A percentile compares a stretch with the other conserved stretches of the same genome.
Evolutionary conservation across 805 yeast species (phyloP).

Genomic region (Candida silvatica): DNA sequence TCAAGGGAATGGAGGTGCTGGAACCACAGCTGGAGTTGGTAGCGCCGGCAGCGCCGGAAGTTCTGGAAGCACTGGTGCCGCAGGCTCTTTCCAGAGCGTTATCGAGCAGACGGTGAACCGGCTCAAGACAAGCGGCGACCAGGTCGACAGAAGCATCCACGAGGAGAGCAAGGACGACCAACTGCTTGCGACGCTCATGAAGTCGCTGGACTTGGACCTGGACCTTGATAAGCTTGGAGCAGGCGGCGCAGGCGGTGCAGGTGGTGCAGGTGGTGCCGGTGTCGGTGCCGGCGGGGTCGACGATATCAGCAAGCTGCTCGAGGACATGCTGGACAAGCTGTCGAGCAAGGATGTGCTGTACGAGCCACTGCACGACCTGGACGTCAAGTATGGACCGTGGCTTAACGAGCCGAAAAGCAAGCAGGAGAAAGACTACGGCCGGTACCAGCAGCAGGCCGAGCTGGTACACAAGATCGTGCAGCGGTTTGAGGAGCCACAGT

Average conservation of each 20-base stretch:
- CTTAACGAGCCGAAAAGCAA: constrained; percentile 42
- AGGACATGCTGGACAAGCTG: constrained; percentile 72
- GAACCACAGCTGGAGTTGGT: constrained; percentile 6
- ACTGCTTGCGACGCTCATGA: constrained; percentile 52
- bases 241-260: constrained; percentile 18
- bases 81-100: constrained; percentile 52
- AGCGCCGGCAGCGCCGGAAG: background rate
- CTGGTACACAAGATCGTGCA: constrained; percentile 53
- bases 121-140: constrained; percentile 66
- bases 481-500: constrained; percentile 58
- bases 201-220: constrained; percentile 46
- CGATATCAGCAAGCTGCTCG: constrained; percentile 46
- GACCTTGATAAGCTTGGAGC: constrained; percentile 12
- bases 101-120: constrained; percentile 76
- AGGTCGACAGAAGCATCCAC: constrained; percentile 48
- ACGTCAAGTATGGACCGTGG: constrained; percentile 66
- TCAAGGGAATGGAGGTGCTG: background rate
- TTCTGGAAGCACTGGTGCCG: too few relatives aligned
- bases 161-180: constrained; percentile 32
- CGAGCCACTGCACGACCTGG: constrained; percentile 80
- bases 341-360: constrained; percentile 79
- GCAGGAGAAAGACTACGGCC: constrained; percentile 25
- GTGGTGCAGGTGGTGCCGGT: constrained; percentile 18
- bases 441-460: constrained; percentile 54
- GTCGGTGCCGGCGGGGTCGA: constrained; percentile 21